Base-by-base conservation (phyloP, 2,329 filamentous ascomycete genomes). In the Blumeria hordei region DNA sequence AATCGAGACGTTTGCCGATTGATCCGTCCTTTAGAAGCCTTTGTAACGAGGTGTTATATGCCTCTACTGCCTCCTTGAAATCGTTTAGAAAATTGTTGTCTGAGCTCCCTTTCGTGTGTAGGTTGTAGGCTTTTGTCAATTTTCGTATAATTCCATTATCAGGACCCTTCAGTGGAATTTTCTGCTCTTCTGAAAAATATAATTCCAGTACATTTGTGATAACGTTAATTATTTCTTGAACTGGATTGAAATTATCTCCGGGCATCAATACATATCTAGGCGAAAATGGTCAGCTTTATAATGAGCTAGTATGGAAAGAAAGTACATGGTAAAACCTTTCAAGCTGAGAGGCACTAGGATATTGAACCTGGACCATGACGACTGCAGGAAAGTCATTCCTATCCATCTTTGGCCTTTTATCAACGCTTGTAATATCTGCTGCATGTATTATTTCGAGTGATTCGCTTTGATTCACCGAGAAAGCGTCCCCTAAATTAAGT, bases 211-310 rank as follows among this genome's bases (percentile, higher is more conserved):
- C 77, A 49, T 79, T 77, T 59, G 78, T 75, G 56, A 88, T 76
- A 32, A 85, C 78, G 55, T 78, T 72, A 58, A 81, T 74, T 61
- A 87, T 87, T 58, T 86, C 83, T 60, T 82, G 76, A 34, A 84
- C 75, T 43, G 83, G 83, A 62, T 88, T 81, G 59, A 88, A 84
- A 60, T 93, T 85, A 59, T 83, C 82, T 51, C 85, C 85, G 64
- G 78, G 78, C 33, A 90, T 81, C 9, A 92, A 75, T 62, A 88
- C 77, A 64, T 85, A 88, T 61, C 80, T 74, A 59, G 21, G 2
- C 50, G 28, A 50, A 56, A 39, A 41, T 21, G 28, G 36, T 62
- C 55, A 62, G 58, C 58, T 28, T 39, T 28, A 44, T 34, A 41
- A n/a, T 28, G 43, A 32, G 3, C 12, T 18, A 32, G 10, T 47